A percentile compares a stretch with the other conserved stretches of the same genome.
Evolutionary conservation across 164 flowering plant genomes (phyloP).

Genomic region (Paratinospora sagittata): DNA sequence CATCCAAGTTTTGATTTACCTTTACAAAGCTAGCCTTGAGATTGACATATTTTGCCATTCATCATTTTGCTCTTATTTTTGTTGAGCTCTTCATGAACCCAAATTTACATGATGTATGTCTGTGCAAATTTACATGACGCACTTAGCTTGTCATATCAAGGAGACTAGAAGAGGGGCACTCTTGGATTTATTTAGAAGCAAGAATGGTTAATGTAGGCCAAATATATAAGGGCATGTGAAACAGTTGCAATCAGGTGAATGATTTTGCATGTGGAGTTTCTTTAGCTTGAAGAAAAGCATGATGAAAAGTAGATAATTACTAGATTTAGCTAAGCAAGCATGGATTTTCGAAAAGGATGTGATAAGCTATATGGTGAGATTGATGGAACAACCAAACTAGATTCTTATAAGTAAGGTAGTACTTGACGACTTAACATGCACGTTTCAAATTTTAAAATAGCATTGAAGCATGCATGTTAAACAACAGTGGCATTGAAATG

Average conservation of each 20-base stretch:
- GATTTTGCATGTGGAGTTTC: slow-evolving; percentile 8
- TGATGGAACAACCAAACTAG: slow-evolving; percentile 6
- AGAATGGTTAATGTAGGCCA: background rate
- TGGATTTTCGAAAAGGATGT: background rate
- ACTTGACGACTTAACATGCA: too few relatives aligned
- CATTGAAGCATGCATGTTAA: too few relatives aligned
- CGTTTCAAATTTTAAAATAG: too few relatives aligned
- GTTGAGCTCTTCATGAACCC: too few relatives aligned
- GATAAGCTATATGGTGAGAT: slow-evolving; percentile 7
- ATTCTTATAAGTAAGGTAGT: too few relatives aligned
- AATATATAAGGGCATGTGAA: slow-evolving; percentile 16
- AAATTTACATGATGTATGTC: background rate
- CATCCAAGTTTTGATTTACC: background rate
- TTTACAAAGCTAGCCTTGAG: too few relatives aligned
- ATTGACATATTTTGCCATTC: too few relatives aligned
- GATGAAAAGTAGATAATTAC: background rate
- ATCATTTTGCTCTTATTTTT: too few relatives aligned
- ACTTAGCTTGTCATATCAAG: background rate
- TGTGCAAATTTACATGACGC: background rate
- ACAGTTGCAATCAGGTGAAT: slow-evolving; percentile 2
- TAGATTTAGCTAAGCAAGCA: slow-evolving; percentile 12
- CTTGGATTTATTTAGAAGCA: slow-evolving; percentile 4
- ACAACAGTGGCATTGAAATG: too few relatives aligned
- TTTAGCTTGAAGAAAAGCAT: background rate
- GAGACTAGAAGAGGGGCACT: background rate